Evolutionary conservation across 106 monocot genomes (phyloP), one percentile per base, ranked within the genome.

Genomic region (Vanilla planifolia): DNA sequence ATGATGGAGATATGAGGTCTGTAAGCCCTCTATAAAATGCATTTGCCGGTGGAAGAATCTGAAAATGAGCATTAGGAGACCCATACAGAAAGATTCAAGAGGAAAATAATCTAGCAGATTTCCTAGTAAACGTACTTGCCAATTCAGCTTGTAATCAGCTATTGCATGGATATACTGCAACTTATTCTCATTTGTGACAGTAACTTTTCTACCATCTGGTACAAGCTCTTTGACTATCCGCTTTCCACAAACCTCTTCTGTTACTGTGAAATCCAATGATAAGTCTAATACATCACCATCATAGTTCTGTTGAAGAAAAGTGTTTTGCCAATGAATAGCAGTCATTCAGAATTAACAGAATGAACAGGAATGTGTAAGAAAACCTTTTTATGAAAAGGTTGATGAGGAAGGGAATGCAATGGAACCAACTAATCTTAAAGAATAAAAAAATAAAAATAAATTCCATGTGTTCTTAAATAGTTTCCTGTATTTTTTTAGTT

Each of bases 1-100:
- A 94, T 28, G 82, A 77, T 57, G 94, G 83, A 53, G 89, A 85
- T 61, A 94, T 94, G 34, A 94, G 80, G 83, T 94, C 89, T 59
- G 63, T 73, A 55, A 94, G 51, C 57, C 94, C 94, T 65, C 94
- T 68, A 55, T 85, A 89, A 79, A 94, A 94, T 67, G 94, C 89
- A 76, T 94, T 94, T 73, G 89, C 89, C 55, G 89, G 78, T 41
- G 85, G 89, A 73, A 85, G 82, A 59, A 94, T 79, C 94, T 94
- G 82, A 52, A 92, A 41, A 43, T 62, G 55, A 45, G 43, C 24
- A 62, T 25, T 41, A 25, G 34, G 47, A 2, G n/a, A 64, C 36
- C 26, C 33, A 52, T 20, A 25, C 55, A 41, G 4, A 51, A 1
- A 55, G 34, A 55, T 6, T 51, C n/a, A 51, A 28, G 22, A 53